phyloP scores from a whole-genome alignment of 2,329 filamentous ascomycete species.

The Beauveria varroae region DNA sequence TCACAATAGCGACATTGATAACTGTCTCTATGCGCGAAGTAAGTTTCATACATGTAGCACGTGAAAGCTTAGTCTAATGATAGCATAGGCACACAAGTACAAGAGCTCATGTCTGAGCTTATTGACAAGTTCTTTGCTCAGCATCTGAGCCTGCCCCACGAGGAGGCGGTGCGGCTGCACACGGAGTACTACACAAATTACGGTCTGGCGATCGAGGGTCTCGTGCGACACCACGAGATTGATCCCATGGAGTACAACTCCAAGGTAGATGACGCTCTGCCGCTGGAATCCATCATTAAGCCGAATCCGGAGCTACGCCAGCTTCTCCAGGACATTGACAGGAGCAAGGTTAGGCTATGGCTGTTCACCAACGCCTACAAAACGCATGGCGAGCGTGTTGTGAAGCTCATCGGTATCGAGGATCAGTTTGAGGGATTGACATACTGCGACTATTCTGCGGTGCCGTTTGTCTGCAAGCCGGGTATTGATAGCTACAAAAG shows the following conservation, averaged over 20 bases:
- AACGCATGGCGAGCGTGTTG: constrained; percentile 76
- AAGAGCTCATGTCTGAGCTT: constrained; percentile 78
- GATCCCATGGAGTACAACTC: constrained; percentile 90
- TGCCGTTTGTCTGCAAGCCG: constrained; percentile 81
- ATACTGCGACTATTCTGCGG: constrained; percentile 77
- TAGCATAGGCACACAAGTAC: constrained; percentile 61
- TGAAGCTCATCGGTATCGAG: constrained; percentile 72
- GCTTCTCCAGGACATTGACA: constrained; percentile 77
- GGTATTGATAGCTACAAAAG: constrained; percentile 75
- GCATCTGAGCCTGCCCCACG: constrained; percentile 64
- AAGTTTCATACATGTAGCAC: constrained; percentile 21
- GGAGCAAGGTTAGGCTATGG: constrained; percentile 78
- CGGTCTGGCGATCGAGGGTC: constrained; percentile 91
- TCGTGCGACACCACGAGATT: constrained; percentile 90
- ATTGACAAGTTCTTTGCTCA: constrained; percentile 59
- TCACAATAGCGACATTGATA: constrained; percentile 81
- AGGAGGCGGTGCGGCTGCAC: constrained; percentile 82
- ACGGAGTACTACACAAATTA: constrained; percentile 92
- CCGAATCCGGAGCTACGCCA: constrained; percentile 67
- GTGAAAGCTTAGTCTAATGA: background rate
- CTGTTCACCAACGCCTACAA: constrained; percentile 95
- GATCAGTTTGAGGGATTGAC: constrained; percentile 93
- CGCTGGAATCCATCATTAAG: constrained; percentile 75
- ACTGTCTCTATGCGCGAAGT: constrained; percentile 92
- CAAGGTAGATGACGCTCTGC: constrained; percentile 90